Evolutionary conservation across 2,329 filamentous ascomycete species (phyloP), one percentile per base, ranked within the genome.

Genomic region (Myriosclerotinia curreyana): DNA sequence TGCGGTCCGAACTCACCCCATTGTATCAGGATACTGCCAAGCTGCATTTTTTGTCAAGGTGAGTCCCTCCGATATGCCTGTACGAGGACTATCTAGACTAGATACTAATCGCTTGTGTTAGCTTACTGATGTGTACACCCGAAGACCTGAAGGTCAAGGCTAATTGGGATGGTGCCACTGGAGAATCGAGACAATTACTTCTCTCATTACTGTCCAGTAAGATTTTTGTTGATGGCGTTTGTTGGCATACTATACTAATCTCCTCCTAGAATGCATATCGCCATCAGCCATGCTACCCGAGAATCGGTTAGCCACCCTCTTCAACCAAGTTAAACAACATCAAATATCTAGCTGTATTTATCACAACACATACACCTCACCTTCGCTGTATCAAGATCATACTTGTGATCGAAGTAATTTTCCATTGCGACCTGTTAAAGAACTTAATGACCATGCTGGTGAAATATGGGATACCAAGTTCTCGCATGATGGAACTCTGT

Each of bases 241-340:
- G 15, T 38, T 38, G 6, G n/a, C 56, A 42, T 60, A 58, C 28
- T 15, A 9, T 55, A 40, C 66, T 75, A 62, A 78, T 64, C 48
- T 51, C 22, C 9, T 22, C 66, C 22, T 70, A 94, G 90, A 83
- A 80, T 96, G 86, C 64, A 96, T 99, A 75, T 96, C 95, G 1
- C 94, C 95, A 0, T 95, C 92, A 5, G 91, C 96, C 52, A 98
- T 99, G 93, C 89, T 99, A 62, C 95, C 95, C 1, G 91, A 96
- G 73, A 91, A 95, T 75, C 88, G 95, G 8, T 81, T 99, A 52
- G 91, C 92, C 1, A 83, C 87, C 42, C 80, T 99, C 20, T 79
- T 99, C 60, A 83, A 93, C 64, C 87, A 96, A 69, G 87, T 96
- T 46, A 96, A 97, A 74, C 83, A 88, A 66, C 86, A 83, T 67